Evolutionary conservation across 257 asterid species (phyloP), one percentile per base, ranked within the genome.

Genomic region (Solanum megistacrolobum): DNA sequence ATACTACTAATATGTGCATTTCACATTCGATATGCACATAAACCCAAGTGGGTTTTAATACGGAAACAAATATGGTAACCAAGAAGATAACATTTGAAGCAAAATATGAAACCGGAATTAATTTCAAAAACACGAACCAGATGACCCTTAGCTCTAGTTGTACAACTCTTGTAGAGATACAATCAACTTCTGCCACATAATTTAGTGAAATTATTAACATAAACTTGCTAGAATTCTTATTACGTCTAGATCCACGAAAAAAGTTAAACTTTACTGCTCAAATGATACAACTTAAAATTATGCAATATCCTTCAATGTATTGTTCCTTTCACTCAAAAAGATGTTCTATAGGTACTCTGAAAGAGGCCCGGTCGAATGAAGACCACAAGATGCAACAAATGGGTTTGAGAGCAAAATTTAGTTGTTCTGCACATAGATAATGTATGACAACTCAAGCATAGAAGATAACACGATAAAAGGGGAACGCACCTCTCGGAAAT

Each of bases 401-500:
- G 62, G 66, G 85, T 43, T 9, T 43, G 38, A 79, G 66, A 27
- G 66, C 34, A 32, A 58, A 39, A 79, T 60, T 79, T 46, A 79
- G 25, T 79, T 23, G 25, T 79, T 46, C n/a, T n/a, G 62, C 62
- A 41, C 35, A 78, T 78, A 78, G 62, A 78, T 25, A 43, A 9
- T 46, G 66, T 48, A 48, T 82, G 41, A 31, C 68, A 82, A 82
- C 86, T 48, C 86, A 82, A 48, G 69, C 69, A 82, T 31, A 82
- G 68, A 48, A 29, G 85, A 82, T 31, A 82, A 31, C 29, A 82
- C 13, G 4, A 31, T 48, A 82, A 82, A 81, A 29, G 41, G 29
- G 27, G 69, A 27, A 48, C 69, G 66, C 88, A 95, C 99, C 99
- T 95, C 98, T 25, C 97, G 98, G 83, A 96, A 92, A 93, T 91